Base-by-base conservation (phyloP, 2,329 filamentous ascomycete species). In the Penicillium sp. region DNA sequence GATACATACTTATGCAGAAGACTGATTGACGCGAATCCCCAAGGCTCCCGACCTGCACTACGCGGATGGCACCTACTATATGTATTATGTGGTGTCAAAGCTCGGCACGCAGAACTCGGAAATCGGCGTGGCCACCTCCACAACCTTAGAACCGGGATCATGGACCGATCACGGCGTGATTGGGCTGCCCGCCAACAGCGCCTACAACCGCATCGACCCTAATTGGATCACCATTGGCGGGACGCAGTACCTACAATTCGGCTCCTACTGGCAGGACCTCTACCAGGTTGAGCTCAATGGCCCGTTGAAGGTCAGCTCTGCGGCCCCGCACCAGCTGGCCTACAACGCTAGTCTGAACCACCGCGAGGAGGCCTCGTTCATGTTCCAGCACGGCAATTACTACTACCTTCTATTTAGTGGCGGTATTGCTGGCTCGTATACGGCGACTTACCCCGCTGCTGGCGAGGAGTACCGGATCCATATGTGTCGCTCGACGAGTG, bases 201-300 rank as follows among this genome's bases (percentile, higher is more conserved):
- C 70, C 8, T 88, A 85, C 75, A 88, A 87, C 66, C 82, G 83
- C 54, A 87, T 91, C 66, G 89, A 88, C 68, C 75, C 80, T 10
- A 84, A 84, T 65, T 75, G 87, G 38, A 73, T 86, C 62, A 67
- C 74, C 31, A 78, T 76, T 11, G 75, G 73, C 55, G 69, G 63
- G 41, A 69, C 64, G 10, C 81, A 81, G 64, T 79, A 81, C 59
- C 74, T 88, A 63, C 85, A 81, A 61, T 91, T 89, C 61, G 89
- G 88, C 50, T 88, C 85, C n/a, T 91, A 89, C 81, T 91, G 87
- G 87, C 73, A 78, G 8, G 83, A 87, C 68, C 80, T 90, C 59
- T 88, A 84, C 78, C 84, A 86, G 69, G 83, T 86, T 1, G 69
- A 77, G 43, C 80, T 90, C 63, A 60, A 62, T 14, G 54, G 67